phyloP scores from a whole-genome alignment of 2,329 filamentous ascomycete genomes.

The Ophiostoma pallidulum region DNA sequence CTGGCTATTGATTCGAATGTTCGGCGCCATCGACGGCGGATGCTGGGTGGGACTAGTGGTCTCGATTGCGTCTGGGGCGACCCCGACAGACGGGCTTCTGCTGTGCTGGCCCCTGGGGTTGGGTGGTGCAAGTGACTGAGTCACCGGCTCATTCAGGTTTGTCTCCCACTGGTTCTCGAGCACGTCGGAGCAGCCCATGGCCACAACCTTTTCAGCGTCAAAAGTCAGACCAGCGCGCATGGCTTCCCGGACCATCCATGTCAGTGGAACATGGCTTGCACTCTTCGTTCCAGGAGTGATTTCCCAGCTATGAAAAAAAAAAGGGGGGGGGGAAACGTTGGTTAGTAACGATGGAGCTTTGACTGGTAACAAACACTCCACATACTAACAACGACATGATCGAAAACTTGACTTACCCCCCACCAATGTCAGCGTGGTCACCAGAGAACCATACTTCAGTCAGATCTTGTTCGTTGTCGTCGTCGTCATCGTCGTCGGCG shows the following conservation, averaged over 20 bases:
- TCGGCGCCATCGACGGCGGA: slow-evolving; percentile 16
- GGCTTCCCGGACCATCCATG: slow-evolving; percentile 56
- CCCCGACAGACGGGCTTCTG: too few relatives aligned
- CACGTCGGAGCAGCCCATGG: slow-evolving; percentile 50
- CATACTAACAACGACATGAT: too few relatives aligned
- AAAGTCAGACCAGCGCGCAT: slow-evolving; percentile 59
- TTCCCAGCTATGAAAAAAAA: slow-evolving; percentile 42
- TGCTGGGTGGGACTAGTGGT: background rate
- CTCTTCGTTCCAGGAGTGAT: slow-evolving; percentile 46
- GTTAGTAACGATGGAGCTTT: too few relatives aligned
- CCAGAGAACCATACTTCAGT: slow-evolving; percentile 76
- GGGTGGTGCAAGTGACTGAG: too few relatives aligned
- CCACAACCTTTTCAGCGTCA: slow-evolving; percentile 56
- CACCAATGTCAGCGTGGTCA: slow-evolving; percentile 69
- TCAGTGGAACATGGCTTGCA: slow-evolving; percentile 53
- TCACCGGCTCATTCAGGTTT: background rate
- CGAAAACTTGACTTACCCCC: slow-evolving; percentile 41
- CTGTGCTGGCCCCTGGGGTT: too few relatives aligned
- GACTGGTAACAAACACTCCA: too few relatives aligned
- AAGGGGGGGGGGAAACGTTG: too few relatives aligned
- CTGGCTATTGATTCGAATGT: slow-evolving; percentile 27
- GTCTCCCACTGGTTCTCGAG: slow-evolving; percentile 23
- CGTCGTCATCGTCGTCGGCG: slow-evolving; percentile 29
- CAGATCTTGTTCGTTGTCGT: slow-evolving; percentile 56
- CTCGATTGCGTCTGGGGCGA: background rate